Evolutionary conservation across 306 rosid species (phyloP), one percentile per base, ranked within the genome.

Genomic region (Alnus rubra): DNA sequence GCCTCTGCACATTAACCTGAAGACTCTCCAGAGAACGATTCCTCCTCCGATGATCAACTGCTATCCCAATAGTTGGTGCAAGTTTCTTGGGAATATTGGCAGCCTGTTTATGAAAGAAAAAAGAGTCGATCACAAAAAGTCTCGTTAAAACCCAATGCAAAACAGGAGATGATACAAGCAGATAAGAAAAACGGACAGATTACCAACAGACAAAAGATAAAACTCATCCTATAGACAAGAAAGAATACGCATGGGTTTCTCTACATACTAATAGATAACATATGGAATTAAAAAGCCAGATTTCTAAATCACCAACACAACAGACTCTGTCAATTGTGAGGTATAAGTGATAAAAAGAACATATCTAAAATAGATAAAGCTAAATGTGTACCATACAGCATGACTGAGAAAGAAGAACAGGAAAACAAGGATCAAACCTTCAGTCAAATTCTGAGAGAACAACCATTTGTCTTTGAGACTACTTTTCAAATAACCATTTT

Each of bases 21-120:
- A 89, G 88, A 59, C 90, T 76, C 78, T 89, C 92, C 33, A 89
- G 50, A 33, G 92, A 89, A 23, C 87, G 77, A 47, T 86, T 89
- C 70, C 70, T 86, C 42, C 92, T 71, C 1, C 90, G 84, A 74
- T 89, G 92, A 73, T 89, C 92, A 37, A 89, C 86, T 39, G 92
- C 68, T 13, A 89, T 89, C 33, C 92, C 92, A 31, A 89, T 84
- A 18, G 92, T 86, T 5, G 83, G 85, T 9, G 90, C 92, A 62
- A 80, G 74, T 49, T 89, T 89, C 86, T 85, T 89, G 19, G 92
- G 87, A n/a, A 89, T 83, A 16, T 90, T 88, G 13, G 92, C 92
- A 31, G 87, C 86, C 92, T 87, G 80, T 1, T 31, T 7, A 37
- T 16, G 4, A 23, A 0, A 18, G 37, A 0, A 16, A 35, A 64